phyloP scores from a whole-genome alignment of 2,329 filamentous ascomycete species.

The Huntiella savannae region DNA sequence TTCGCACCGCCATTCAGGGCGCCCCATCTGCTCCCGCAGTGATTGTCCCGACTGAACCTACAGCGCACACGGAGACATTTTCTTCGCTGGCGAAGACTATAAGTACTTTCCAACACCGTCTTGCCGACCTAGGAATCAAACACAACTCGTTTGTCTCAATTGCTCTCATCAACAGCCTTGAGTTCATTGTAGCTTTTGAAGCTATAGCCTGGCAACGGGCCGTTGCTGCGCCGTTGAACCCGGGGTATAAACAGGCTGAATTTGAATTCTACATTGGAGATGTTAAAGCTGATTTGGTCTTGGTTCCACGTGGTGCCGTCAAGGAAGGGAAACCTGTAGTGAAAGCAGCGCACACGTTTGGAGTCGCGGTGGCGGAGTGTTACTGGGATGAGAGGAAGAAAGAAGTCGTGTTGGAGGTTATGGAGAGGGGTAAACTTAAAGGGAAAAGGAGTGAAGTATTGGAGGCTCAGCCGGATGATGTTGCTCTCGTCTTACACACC shows the following conservation, averaged over 20 bases:
- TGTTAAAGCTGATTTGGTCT: conserved; percentile 56
- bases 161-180: conserved; percentile 66
- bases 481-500: conserved; percentile 67
- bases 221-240: conserved; percentile 72
- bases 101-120: conserved; percentile 53
- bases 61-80: conserved; percentile 50
- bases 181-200: conserved; percentile 74
- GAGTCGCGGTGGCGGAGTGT: conserved; percentile 70
- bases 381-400: conserved; percentile 49
- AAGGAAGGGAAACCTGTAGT: conserved; percentile 50
- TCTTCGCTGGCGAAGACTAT: conserved; percentile 46
- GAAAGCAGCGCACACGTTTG: conserved; percentile 57
- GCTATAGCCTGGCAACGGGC: conserved; percentile 71
- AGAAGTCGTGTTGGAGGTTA: conserved; percentile 60
- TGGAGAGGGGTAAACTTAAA: conserved; percentile 50
- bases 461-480: conserved; percentile 49
- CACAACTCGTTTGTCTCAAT: conserved; percentile 59
- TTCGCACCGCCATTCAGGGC: conserved; percentile 31
- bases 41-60: conserved; percentile 49
- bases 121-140: conserved; percentile 55
- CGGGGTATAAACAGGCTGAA: conserved; percentile 73
- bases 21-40: conserved; percentile 35
- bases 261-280: conserved; percentile 89
- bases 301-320: conserved; percentile 56
- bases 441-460: conserved; percentile 24